Evolutionary conservation across 192 early-diverging fungal genomes (phyloP), one percentile per base, ranked within the genome.

Genomic region (Coemansia sp.): DNA sequence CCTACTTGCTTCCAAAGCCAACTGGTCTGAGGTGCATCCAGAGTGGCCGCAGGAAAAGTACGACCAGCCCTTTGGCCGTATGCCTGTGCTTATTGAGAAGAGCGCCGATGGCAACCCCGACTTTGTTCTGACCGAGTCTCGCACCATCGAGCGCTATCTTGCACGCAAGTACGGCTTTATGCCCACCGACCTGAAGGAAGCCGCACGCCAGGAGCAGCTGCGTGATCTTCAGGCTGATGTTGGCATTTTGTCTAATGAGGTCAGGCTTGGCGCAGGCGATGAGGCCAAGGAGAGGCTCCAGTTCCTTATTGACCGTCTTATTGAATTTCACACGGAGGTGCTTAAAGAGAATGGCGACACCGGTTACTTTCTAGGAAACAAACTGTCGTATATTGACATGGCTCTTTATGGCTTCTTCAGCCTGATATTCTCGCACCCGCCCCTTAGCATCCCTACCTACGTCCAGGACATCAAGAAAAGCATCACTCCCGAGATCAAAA

Each of bases 141-240:
- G 71, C 12, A 76, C 73, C 5, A 88, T 88, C 60, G 83, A 83
- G 56, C 85, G 87, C 43, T 86, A 85, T 55, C 70, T 88, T 4
- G 66, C 84, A 12, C 56, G 65, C 61, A 84, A 78, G 66, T 86
- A 84, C 60, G 78, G 69, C n/a, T 68, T 83, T 37, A 46, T 73
- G 37, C 80, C 80, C n/a, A 41, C 37, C 5, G 66, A 67, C 39
- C 62, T 63, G 12, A 71, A 71, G 41, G 69, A 79, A 41, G 71
- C 82, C 11, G 77, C 76, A 6, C 49, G 42, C 1, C 73, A 77
- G 46, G 52, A 72, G 8, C 60, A 68, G 57, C 61, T 71, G 46
- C 66, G 68, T 36, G 61, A 74, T 52, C 57, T 57, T 15, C 52
- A 65, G 9, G 18, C 40, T 1, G 77, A 72, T 19, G 56, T 67